Evolutionary conservation across 495 filamentous ascomycete species (phyloP), one percentile per base, ranked within the genome.

Genomic region (Lasiosphaeria ovina): DNA sequence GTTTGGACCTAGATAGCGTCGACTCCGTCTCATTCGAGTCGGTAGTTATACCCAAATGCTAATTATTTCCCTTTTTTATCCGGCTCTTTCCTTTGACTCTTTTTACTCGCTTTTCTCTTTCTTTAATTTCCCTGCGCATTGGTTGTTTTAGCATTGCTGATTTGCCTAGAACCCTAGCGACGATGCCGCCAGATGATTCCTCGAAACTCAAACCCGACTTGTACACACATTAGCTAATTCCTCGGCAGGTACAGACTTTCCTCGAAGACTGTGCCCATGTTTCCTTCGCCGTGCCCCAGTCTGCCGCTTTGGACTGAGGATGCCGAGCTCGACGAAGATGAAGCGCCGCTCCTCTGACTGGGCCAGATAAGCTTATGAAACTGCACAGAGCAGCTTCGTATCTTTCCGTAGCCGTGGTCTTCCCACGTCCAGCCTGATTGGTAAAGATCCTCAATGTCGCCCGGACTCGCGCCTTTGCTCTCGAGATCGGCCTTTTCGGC

Each of bases 301-400:
- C 7, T 42, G 8, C 8, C 8, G 38, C 14, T 14, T 14, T 8
- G 38, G 38, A 14, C 12, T 0, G 44, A 47, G 12, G 44, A 47
- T 7, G 6, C 44, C 5, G 33, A 54, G 10, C 35, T 54, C 12
- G 53, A 3, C 14, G 53, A 40, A 11, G 35, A 42, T 40, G 35
- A 31, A 7, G n/a, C 17, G 3, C 17, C 6, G 31, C 11, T 31
- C 17, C 6, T n/a, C 4, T 36, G 4, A 16, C 16, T 55, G 35
- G 53, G 53, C 53, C 53, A 55, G 36, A 55, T 44, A n/a, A 55
- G 35, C 17, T 55, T 55, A 17, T 55, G 53, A 17, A 55, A 55
- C 38, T 55, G 35, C 53, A 55, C 38, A 16, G 53, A 55, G 53
- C 35, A 55, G 38, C 53, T 45, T 14, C 24, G n/a, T 5, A 9